A percentile compares a stretch with the other conserved stretches of the same genome.
These are phyloP conservation scores for Exserohilum turcica DNA, from an alignment of 2,329 filamentous ascomycete species.

Conservation along the genomic window DNA sequence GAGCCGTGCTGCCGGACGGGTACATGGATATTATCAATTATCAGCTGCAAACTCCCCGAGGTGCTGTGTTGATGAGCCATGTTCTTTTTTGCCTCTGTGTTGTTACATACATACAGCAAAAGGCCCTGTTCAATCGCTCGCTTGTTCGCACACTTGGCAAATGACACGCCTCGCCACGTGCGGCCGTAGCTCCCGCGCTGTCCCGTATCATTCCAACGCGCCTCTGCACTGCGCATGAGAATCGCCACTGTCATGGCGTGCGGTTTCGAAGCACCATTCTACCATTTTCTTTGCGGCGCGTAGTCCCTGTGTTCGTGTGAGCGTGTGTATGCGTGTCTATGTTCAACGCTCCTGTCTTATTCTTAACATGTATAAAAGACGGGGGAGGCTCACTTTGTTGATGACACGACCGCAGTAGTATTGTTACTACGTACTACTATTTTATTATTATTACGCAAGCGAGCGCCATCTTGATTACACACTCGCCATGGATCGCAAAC, in stretches of 20 bases:
- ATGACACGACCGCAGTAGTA: background rate
- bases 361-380: slow-evolving; percentile 6
- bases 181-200: slow-evolving; percentile 7
- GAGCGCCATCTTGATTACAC: too few species aligned
- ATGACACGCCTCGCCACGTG: slow-evolving; percentile 5
- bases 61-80: background rate
- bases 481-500: slow-evolving; percentile 33
- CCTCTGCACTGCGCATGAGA: slow-evolving; percentile 5
- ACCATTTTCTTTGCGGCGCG: slow-evolving; percentile 4
- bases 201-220: slow-evolving; percentile 8
- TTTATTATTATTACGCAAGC: too few species aligned
- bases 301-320: background rate
- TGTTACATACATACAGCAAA: slow-evolving; percentile 2
- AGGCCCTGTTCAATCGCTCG: slow-evolving; percentile 2
- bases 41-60: too few species aligned
- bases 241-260: slow-evolving; percentile 3
- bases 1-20: slow-evolving; percentile 3
- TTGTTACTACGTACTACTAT: too few species aligned
- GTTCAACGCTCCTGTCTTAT: too few species aligned
- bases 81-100: slow-evolving; percentile 10
- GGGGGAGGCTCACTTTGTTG: background rate
- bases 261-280: slow-evolving; percentile 9
- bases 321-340: too few species aligned
- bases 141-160: slow-evolving; percentile 8
- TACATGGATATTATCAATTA: slow-evolving; percentile 8